These are phyloP conservation scores for Aegilops bicornis DNA, from an alignment of 176 grass and related monocot genomes.

Conservation along the genomic window DNA sequence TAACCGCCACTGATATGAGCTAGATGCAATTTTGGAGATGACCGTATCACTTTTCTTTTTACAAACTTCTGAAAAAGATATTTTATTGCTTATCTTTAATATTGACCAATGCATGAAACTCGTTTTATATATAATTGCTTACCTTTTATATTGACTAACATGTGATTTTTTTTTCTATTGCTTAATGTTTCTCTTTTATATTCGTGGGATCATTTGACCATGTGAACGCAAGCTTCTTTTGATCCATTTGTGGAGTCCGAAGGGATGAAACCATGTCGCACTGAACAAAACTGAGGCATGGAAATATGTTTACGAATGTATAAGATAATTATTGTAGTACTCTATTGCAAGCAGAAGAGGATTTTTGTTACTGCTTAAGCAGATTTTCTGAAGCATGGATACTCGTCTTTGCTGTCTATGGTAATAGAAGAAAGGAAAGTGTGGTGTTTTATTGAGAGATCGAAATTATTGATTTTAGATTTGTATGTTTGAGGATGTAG, in stretches of 20 bases:
- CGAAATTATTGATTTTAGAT: conserved; percentile 6
- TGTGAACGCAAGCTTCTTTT: background rate
- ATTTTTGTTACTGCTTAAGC: background rate
- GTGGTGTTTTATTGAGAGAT: background rate
- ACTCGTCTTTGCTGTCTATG: background rate
- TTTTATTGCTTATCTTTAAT: too few species aligned
- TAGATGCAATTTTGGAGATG: background rate
- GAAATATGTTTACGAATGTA: background rate
- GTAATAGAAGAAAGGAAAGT: background rate
- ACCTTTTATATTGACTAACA: too few species aligned
- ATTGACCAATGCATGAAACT: too few species aligned
- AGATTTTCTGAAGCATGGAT: background rate
- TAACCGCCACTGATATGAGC: background rate
- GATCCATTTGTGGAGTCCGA: background rate
- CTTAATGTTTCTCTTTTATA: background rate
- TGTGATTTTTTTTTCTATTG: background rate
- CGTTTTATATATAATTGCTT: too few species aligned
- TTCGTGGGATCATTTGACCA: background rate
- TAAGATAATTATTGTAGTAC: background rate
- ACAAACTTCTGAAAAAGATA: background rate
- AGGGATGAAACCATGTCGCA: background rate
- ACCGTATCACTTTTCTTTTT: background rate
- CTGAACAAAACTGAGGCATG: background rate
- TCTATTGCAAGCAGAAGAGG: background rate
- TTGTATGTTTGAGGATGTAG: background rate